Base-by-base conservation (phyloP, 768 basidiomycete species). In the Collybia sordida region DNA sequence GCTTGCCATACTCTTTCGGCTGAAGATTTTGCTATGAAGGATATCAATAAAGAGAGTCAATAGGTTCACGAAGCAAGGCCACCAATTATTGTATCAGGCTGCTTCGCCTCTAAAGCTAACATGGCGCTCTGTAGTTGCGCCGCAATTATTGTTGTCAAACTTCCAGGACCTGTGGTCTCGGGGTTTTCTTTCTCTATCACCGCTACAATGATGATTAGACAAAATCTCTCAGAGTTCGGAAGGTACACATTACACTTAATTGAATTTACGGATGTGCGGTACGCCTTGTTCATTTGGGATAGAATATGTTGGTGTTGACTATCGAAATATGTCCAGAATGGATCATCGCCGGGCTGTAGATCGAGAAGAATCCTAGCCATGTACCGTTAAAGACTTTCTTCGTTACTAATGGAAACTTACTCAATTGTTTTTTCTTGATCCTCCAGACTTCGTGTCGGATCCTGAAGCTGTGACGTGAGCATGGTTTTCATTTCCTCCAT, bases 371-470 rank as follows among this genome's bases (percentile, higher is more conserved):
- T 88, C 60, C 96, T 98, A 56, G 31, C 27, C 9, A 40, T 0
- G 31, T 14, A 6, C 15, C 28, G 31, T 53, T 39, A 65, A 49
- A 21, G 45, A 9, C n/a, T 43, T 35, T 27, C 25, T 31, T 42
- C 9, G n/a, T 35, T 44, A 9, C 39, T 18, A 27, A 42, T 12
- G 34, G 44, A 37, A 17, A 70, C 86, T 58, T 60, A 93, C 97
- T 98, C 95, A 47, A 99, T 88, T 1, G 91, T 97, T 73, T 91
- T 93, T 71, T 98, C 95, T 52, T 97, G 93, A 56, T 98, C 96
- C 55, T 99, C 97, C 3, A 93, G 78, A 40, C 81, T 85, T 43
- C 91, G 79, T 44, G 72, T 77, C 3, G 87, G 79, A 58, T 98
- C 93, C 65, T 90, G 85, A 39, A 99, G 67, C 59, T 93, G 85